Evolutionary conservation across 2,329 filamentous ascomycete genomes (phyloP).

Genomic region (Exophiala xenobiotica): DNA sequence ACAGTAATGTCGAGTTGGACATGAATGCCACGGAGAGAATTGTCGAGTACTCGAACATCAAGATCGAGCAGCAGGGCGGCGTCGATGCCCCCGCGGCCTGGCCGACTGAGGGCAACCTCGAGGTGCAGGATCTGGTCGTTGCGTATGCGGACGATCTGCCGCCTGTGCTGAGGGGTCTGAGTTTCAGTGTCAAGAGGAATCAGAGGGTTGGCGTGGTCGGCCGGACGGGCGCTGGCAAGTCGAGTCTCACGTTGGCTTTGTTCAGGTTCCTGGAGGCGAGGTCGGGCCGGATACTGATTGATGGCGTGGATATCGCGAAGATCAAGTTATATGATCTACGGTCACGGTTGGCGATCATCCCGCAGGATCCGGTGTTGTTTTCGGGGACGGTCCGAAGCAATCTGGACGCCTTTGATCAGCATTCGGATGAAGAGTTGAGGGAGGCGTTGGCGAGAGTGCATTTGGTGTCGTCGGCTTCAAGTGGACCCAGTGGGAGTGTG

Average conservation of each 20-base stretch:
- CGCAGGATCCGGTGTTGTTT: conserved; percentile 79
- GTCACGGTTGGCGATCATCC: conserved; percentile 75
- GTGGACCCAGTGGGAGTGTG: conserved; percentile 22
- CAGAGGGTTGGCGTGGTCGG: conserved; percentile 75
- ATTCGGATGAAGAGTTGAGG: conserved; percentile 66
- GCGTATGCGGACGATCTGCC: conserved; percentile 70
- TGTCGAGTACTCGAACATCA: conserved; percentile 69
- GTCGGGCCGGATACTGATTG: conserved; percentile 66
- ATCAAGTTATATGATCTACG: conserved; percentile 69
- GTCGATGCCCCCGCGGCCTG: conserved; percentile 65
- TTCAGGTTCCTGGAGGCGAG: conserved; percentile 74
- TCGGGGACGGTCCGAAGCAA: conserved; percentile 75
- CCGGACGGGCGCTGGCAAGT: conserved; percentile 76
- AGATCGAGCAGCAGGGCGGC: conserved; percentile 65
- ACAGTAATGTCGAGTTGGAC: conserved; percentile 70
- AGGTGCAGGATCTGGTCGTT: conserved; percentile 71
- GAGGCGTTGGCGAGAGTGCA: conserved; percentile 71
- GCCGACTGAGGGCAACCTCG: conserved; percentile 71
- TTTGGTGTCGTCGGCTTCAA: conserved; percentile 51
- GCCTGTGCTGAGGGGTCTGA: conserved; percentile 67
- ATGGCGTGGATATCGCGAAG: conserved; percentile 72
- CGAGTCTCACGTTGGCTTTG: conserved; percentile 69
- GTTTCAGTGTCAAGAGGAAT: conserved; percentile 64
- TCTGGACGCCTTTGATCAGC: conserved; percentile 72
- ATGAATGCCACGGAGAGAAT: conserved; percentile 79